Conservation (phyloP, 768 basidiomycete species). For the Cubamyces sp. region DNA sequence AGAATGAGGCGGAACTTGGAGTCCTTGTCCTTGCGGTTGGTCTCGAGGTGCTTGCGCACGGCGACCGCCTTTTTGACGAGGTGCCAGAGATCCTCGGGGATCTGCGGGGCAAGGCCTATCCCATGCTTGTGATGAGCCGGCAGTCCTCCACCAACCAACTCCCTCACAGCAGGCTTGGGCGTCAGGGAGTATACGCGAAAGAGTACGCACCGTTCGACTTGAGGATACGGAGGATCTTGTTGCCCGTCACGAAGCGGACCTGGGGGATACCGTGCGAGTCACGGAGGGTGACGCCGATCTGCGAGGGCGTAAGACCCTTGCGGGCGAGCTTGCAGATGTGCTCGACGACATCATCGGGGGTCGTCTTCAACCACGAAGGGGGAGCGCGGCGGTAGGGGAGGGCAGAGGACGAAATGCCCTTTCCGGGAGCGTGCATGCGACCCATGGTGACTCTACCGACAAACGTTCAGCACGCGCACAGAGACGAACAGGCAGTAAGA, state of each 20-base stretch:
- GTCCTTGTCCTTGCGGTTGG: slow-evolving; percentile 99
- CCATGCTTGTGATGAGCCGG: slow-evolving; percentile 36
- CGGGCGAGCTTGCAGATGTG: slow-evolving; percentile 97
- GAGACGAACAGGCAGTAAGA: slow-evolving; percentile 16
- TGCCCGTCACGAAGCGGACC: slow-evolving; percentile 97
- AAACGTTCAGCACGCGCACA: slow-evolving; percentile 6
- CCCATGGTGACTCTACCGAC: slow-evolving; percentile 62
- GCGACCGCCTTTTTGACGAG: slow-evolving; percentile 99
- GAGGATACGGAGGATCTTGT: slow-evolving; percentile 98
- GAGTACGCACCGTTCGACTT: slow-evolving; percentile 83
- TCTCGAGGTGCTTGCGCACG: slow-evolving; percentile 97
- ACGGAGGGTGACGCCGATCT: slow-evolving; percentile 97
- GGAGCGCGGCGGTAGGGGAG: slow-evolving; percentile 96
- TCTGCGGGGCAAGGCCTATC: slow-evolving; percentile 92
- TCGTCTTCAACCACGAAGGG: slow-evolving; percentile 96
- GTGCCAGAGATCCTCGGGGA: slow-evolving; percentile 99
- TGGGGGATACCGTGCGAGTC: slow-evolving; percentile 98
- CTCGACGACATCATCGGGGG: slow-evolving; percentile 92
- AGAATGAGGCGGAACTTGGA: slow-evolving; percentile 96
- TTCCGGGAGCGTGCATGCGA: slow-evolving; percentile 99
- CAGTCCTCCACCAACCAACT: slow-evolving; percentile 3
- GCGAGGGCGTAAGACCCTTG: slow-evolving; percentile 96
- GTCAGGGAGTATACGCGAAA: neutral
- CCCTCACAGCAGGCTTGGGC: slow-evolving; percentile 22
- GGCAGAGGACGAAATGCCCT: slow-evolving; percentile 99